Base-by-base conservation (phyloP, 805 yeast species). In the Kuraishia piskuri region DNA sequence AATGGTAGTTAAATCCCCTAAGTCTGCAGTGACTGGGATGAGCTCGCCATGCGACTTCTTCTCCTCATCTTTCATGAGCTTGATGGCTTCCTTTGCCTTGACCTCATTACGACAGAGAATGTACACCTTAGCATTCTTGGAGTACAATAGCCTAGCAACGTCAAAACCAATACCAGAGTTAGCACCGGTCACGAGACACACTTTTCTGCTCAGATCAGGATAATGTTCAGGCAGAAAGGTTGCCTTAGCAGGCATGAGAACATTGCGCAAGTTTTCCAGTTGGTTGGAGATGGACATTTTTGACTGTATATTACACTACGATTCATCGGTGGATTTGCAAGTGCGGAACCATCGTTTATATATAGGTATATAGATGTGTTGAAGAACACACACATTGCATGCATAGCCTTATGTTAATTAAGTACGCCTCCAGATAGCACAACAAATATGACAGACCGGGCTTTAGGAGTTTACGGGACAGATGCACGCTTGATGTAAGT, bases 1-100 rank as follows among this genome's bases (percentile, higher is more conserved):
- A 52, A 78, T 64, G 2, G 76, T 67, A 3, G 68, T 54, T 54
- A 80, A 62, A 58, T 80, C 83, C 36, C 68, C 56, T 54, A 70
- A 70, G 57, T 75, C 78, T 48, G 65, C 59, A n/a, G 58, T 56
- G 9, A 69, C 59, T 20, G 62, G 56, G 26, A 59, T 54, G 45
- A 66, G 55, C 46, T 60, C 54, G 12, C 56, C 53, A 54, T 58
- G 47, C 10, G 31, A 25, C 31, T 25, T 7, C 31, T 25, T 25
- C 10, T 25, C 31, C 40, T 65, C 64, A 2, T 55, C 53, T 37
- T 59, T 58, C 40, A 75, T 52, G 17, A 56, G 56, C 8, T 59
- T 63, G 20, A 70, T 62, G 17, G 68, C 69, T 0, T 46, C 57
- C 2, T 59, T 58, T 3, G 74, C 62, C 55, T 71, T 73, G n/a